Percentiles rank a stretch among this genome's conserved stretches.
phyloP scores from a whole-genome alignment of 148 eudicot species.

The Polygonum maritimum region DNA sequence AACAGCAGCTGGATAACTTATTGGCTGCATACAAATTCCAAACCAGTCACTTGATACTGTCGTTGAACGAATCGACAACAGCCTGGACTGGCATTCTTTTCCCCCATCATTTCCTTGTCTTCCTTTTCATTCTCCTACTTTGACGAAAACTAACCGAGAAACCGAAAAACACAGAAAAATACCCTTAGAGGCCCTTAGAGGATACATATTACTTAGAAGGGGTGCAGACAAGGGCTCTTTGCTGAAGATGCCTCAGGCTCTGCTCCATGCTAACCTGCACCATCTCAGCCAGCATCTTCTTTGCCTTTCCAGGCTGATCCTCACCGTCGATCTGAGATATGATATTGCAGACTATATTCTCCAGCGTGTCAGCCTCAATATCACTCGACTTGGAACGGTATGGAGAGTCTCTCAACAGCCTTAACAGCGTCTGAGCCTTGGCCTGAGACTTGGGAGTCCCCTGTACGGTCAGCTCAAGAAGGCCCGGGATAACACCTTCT shows the following conservation, averaged over 20 bases:
- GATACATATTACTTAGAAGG: constrained; percentile 32
- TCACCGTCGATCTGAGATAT: constrained; percentile 81
- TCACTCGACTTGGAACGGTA: constrained; percentile 64
- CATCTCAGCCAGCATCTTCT: constrained; percentile 92
- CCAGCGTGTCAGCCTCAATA: constrained; percentile 59
- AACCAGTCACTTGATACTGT: constrained; percentile 73
- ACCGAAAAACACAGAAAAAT: neutral
- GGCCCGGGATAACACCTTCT: constrained; percentile 95
- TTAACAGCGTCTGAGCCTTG: constrained; percentile 64
- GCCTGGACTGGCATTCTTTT: constrained; percentile 77
- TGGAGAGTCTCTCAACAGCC: constrained; percentile 72
- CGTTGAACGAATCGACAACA: constrained; percentile 15
- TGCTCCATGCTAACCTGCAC: constrained; percentile 99
- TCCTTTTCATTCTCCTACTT: neutral
- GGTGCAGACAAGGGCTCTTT: constrained; percentile 78
- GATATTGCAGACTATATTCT: constrained; percentile 72
- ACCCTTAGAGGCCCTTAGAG: constrained; percentile 33
- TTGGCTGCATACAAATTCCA: neutral
- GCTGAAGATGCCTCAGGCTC: constrained; percentile 82
- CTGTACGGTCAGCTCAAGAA: constrained; percentile 91
- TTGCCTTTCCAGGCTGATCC: constrained; percentile 79
- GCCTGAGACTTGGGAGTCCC: constrained; percentile 65
- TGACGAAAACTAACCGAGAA: neutral
- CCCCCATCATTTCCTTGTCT: constrained; percentile 12
- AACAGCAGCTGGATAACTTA: neutral